Evolutionary conservation across 164 flowering plant species (phyloP), one percentile per base, ranked within the genome.

Genomic region (Vitis amurensis): DNA sequence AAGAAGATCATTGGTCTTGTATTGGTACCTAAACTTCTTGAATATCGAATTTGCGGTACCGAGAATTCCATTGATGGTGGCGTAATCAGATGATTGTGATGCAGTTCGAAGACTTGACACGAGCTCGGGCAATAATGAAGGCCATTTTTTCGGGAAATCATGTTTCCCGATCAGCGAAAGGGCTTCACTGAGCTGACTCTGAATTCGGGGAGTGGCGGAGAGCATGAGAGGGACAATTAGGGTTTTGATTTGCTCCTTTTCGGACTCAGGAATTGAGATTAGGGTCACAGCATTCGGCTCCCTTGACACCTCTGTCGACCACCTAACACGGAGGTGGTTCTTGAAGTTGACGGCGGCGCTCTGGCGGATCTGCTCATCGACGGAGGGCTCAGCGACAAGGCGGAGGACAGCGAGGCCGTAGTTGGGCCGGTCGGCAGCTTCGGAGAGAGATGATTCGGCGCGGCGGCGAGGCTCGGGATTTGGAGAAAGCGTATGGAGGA

Each of bases 301-400:
- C 11, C 29, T 64, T 11, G 65, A 67, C 8, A 56, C 64, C 6
- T 57, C 27, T 0, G 89, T 83, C 1, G 81, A 73, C 99, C 99
- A 95, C 0, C 88, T 91, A 11, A 71, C 52, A 15, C 86, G 83
- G 30, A 95, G 86, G 66, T 93, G 94, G 74, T 95, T 95, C 68
- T 95, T 93, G 81, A 95, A 95, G 83, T 82, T 81, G 61, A 95
- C 97, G 19, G 97, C 91, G 15, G 99, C 99, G 12, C 97, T 85
- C 9, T 84, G 92, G 50, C 93, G 92, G 86, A 88, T 87, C 82
- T 81, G 88, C 4, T 89, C 96, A 37, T 85, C 92, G 16, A 89
- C 84, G 12, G 89, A 16, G 2, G 86, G 84, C 44, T 89, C 87
- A 19, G 96, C 81, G 16, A 91, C 78, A 11, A 95, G 87, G 19